Evolutionary conservation across 2,329 filamentous ascomycete genomes (phyloP), one percentile per base, ranked within the genome.

Genomic region (Paramyrothecium sp.): DNA sequence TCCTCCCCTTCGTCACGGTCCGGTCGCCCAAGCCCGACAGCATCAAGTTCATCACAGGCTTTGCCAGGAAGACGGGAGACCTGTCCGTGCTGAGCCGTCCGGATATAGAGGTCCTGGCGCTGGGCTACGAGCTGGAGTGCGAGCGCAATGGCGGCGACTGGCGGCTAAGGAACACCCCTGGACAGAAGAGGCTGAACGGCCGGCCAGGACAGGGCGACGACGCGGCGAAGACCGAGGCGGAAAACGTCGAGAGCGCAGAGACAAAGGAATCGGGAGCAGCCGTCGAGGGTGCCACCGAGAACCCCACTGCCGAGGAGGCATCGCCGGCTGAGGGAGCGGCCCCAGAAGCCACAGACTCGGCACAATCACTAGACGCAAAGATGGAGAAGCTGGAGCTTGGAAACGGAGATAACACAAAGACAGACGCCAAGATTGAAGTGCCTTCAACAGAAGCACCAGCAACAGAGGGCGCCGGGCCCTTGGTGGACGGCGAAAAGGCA

Each of bases 61-160:
- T 98, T 78, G 91, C 95, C 49, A 85, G 91, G 55, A 89, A 87
- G 71, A 98, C 95, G 1, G 95, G 95, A 56, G 95, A 99, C 72
- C 81, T 93, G 60, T 85, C 89, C 12, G 94, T 97, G 1, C 78
- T 99, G 58, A 97, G 93, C 75, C 87, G 84, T 69, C 90, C 92
- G 1, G 95, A 99, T 86, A 79, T 98, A 59, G 90, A 96, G 64
- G 83, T 99, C 46, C 79, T 98, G 68, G 95, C 94, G 10, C 78
- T 99, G 56, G 90, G 92, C 1, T 98, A 98, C 72, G 95, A 99
- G 71, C 72, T 98, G n/a, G 94, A 98, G 67, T 90, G 91, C 67
- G 93, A 98, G 78, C 81, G 88, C 58, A 96, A 96, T 70, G 86
- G 88, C n/a, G 93, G 93, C 2, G 88, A 96, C 70, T 96, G 91